Evolutionary conservation across 1,284 basidiomycete species (phyloP).

Genomic region (Pseudomicrostroma phylloplanum): DNA sequence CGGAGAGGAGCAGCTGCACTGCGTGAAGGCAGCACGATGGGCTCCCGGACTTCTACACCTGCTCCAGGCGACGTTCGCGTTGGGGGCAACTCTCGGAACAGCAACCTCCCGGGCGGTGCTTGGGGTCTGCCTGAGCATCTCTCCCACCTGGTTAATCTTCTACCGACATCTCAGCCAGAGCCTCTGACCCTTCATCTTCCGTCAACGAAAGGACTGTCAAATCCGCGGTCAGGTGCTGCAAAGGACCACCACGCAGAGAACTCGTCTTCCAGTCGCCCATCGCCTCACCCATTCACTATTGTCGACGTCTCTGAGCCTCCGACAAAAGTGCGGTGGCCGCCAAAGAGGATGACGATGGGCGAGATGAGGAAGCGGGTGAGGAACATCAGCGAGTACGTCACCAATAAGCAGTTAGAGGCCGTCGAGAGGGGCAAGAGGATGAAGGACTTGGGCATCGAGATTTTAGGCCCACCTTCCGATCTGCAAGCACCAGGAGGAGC

Average conservation of each 20-base stretch:
- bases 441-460: constrained; percentile 59
- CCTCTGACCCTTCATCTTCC: constrained; percentile 8
- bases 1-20: constrained; percentile 13
- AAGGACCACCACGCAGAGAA: not conserved
- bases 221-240: not conserved
- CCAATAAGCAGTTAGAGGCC: constrained; percentile 51
- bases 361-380: constrained; percentile 96
- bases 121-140: constrained; percentile 94
- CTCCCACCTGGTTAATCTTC: constrained; percentile 72
- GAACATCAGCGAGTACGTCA: constrained; percentile 79
- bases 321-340: constrained; percentile 87
- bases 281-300: constrained; percentile 32
- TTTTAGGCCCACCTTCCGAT: constrained; percentile 12
- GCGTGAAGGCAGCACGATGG: constrained; percentile 6
- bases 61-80: constrained; percentile 29
- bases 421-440: constrained; percentile 49
- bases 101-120: constrained; percentile 60
- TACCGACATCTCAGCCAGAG: constrained; percentile 48
- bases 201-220: constrained; percentile 13
- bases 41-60: too few relatives aligned
- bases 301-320: constrained; percentile 63
- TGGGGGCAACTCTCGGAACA: constrained; percentile 45
- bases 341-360: constrained; percentile 83
- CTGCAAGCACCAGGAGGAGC: constrained; percentile 63
- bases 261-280: constrained; percentile 6